Evolutionary conservation across 441 rosid species (phyloP).

Genomic region (Breynia disticha): DNA sequence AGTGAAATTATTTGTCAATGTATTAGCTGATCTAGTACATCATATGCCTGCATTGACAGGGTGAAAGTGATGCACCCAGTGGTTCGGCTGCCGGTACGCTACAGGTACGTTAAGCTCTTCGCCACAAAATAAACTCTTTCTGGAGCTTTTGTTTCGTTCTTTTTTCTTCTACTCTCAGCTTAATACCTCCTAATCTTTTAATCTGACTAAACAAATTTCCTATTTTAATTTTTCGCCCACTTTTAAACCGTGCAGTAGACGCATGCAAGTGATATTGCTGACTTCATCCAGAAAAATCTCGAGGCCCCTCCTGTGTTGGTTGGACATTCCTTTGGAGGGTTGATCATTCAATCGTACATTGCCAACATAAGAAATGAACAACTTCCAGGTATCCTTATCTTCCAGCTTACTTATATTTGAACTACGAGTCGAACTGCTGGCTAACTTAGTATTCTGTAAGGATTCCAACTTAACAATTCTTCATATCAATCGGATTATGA

Average conservation of each 20-base stretch:
- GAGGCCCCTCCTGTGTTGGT: constrained; percentile 52
- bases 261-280: constrained; percentile 74
- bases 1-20: background rate
- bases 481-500: no score
- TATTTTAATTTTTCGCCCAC: constrained; percentile 9
- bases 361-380: constrained; percentile 37
- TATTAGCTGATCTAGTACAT: background rate
- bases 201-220: constrained; percentile 5
- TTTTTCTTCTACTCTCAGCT: constrained; percentile 1
- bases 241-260: constrained; percentile 51
- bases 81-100: constrained; percentile 68
- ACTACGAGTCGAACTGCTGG: no score
- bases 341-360: constrained; percentile 64
- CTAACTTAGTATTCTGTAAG: no score
- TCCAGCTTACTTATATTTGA: background rate
- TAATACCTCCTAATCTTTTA: background rate
- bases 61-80: constrained; percentile 70
- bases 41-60: constrained; percentile 28
- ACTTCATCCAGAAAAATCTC: constrained; percentile 52
- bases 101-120: constrained; percentile 35
- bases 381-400: constrained; percentile 27
- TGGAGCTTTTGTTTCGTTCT: background rate
- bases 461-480: no score
- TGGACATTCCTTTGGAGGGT: constrained; percentile 92
- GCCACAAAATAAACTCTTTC: constrained; percentile 5